A percentile compares a stretch with the other conserved stretches of the same genome.
Conservation (phyloP, 2,329 filamentous ascomycete species). For the Epichloe brachyelytri region DNA sequence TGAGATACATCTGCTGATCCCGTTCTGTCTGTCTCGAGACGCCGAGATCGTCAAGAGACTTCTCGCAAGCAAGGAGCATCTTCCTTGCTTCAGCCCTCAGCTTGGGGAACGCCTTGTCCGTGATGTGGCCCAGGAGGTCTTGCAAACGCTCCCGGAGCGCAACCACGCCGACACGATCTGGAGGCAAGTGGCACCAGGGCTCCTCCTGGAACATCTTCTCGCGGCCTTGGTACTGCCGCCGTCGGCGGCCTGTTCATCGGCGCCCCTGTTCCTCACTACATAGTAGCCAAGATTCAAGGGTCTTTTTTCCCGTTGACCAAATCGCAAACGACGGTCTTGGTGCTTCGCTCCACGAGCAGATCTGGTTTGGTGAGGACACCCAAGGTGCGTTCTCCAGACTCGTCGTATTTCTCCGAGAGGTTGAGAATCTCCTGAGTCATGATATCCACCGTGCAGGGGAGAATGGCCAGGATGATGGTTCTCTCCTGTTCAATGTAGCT, state of each 20-base stretch:
- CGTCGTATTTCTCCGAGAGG: constrained; percentile 24
- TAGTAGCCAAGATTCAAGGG: constrained; percentile 34
- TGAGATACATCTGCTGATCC: not conserved
- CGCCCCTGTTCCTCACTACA: constrained; percentile 34
- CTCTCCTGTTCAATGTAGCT: constrained; percentile 30
- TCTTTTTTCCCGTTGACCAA: constrained; percentile 27
- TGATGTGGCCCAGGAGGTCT: constrained; percentile 26
- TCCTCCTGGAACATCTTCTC: constrained; percentile 27
- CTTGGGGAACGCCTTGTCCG: constrained; percentile 25
- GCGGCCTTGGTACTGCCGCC: constrained; percentile 17
- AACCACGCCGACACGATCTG: constrained; percentile 19
- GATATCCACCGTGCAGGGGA: constrained; percentile 27
- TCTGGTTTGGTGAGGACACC: constrained; percentile 49
- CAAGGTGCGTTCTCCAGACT: constrained; percentile 27
- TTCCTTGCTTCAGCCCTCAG: constrained; percentile 19
- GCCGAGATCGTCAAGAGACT: not conserved
- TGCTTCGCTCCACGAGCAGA: constrained; percentile 29
- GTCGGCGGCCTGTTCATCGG: constrained; percentile 23
- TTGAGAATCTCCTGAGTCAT: constrained; percentile 28
- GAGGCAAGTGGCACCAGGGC: constrained; percentile 8
- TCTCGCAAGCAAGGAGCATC: constrained; percentile 4
- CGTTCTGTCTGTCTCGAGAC: not conserved
- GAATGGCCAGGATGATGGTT: constrained; percentile 37
- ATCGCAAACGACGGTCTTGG: constrained; percentile 25
- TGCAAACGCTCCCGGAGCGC: constrained; percentile 23